Base-by-base conservation (phyloP, 441 rosid genomes). In the Eruca vesicaria region DNA sequence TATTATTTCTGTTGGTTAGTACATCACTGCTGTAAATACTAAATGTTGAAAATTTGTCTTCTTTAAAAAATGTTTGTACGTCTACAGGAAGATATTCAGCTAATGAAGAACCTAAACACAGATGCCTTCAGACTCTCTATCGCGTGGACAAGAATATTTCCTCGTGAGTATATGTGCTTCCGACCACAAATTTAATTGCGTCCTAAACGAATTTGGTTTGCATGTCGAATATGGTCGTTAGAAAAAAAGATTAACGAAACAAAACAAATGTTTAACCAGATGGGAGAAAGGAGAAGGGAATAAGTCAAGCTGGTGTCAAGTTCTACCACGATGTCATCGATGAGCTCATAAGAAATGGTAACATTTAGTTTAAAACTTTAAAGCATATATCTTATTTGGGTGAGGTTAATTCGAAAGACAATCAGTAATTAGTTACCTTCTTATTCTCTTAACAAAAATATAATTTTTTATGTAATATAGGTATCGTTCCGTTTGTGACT, bases 121-220 rank as follows among this genome's bases (percentile, higher is more conserved):
- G 75, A 79, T 33, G 82, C 75, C 6, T 79, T 79, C 33, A 74
- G 82, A 65, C 7, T 79, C 28, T 79, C 82, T 2, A 74, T 79
- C 12, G 45, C 82, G 12, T 79, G 82, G 82, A 11, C 82, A 33
- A 74, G 82, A 66, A 69, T 79, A 35, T 74, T 79, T 50, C 82
- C 79, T 45, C 68, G 82, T 79, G 12, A 74, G 72, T 69, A 11
- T 15, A 23, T 36, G 7, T 69, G 15, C 9, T 29, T 4, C 38
- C 14, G 2, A n/a, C 6, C 36, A 56, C 33, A 23, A 56, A 7
- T 2, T 23, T 23, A 12, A 2, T 45, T 12, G n/a, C n/a, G 53
- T 45, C 53, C 1, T 45, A 6, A 45, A 7, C 15, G 0, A 26
- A 28, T 26, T 59, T 29, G 63, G 18, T 59, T 3, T 9, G 20